Evolutionary conservation across 177 flowering plant genomes (phyloP), one percentile per base, ranked within the genome.

Genomic region (Telopea speciosissima): DNA sequence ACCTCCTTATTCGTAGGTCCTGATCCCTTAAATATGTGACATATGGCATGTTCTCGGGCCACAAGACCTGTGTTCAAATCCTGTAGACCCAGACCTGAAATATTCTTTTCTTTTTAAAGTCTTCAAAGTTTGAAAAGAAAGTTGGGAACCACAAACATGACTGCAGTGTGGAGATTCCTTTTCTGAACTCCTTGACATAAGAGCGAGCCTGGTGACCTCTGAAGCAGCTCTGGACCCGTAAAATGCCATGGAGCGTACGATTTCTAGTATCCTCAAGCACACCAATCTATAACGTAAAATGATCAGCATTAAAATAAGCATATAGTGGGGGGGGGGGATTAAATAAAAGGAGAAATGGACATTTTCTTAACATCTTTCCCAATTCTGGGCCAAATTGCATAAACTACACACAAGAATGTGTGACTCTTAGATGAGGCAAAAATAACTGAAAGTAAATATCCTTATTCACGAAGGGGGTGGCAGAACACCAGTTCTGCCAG

Each of bases 261-360:
- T 91, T 96, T 80, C 99, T 86, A 73, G 98, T 96, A 75, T 96
- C 99, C 83, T 96, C 99, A 62, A 96, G 97, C 61, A 85, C 90
- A 22, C 99, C 98, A 84, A 96, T 88, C 99, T 96, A 75, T 25
- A 40, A 25, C 68, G 33, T 8, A 49, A 49, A 49, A 49, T 5
- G 1, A 12, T 11, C 17, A 49, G 0, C 54, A 49, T 12, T 12
- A 49, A 49, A 2, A 49, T 49, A 49, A 49, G 54, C 14, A 49
- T 49, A 12, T 49, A 49, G 14, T 49, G 54, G 54, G 7, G 4
- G 19, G 14, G 14, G 11, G 7, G 7, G 7, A 44, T 44, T 9
- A 44, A 44, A 44, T 9, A 44, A 44, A 44, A 9, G 14, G 49
- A 44, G 6, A 44, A 3, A 9, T 44, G 49, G 9, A 44, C 11